Evolutionary conservation across 768 basidiomycete species (phyloP).

Genomic region (Termitomyces sp.): DNA sequence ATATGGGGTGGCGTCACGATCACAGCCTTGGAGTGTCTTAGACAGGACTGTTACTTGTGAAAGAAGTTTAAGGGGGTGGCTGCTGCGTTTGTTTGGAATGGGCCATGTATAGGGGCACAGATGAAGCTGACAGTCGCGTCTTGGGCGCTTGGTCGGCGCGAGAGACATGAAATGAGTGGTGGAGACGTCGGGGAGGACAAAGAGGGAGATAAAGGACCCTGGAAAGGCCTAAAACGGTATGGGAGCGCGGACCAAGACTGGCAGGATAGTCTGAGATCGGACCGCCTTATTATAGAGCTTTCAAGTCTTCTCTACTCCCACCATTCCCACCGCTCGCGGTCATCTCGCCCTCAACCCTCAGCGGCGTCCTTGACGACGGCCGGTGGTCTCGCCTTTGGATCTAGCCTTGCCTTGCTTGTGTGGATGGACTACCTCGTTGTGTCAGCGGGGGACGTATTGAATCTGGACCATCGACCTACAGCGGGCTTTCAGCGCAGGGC

Average conservation of each 20-base stretch:
- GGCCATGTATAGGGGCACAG: neutral
- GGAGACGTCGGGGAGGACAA: neutral
- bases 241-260: slow-evolving; percentile 1
- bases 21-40: neutral
- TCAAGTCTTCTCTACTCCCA: neutral
- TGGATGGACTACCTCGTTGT: slow-evolving; percentile 15
- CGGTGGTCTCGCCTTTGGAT: neutral
- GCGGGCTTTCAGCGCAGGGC: slow-evolving; percentile 9
- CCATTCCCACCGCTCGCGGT: neutral
- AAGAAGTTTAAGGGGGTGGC: slow-evolving; percentile 3
- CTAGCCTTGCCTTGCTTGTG: neutral
- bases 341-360: neutral
- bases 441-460: slow-evolving; percentile 11
- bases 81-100: neutral
- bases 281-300: slow-evolving; percentile 4
- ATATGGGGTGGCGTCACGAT: neutral
- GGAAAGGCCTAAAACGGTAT: neutral
- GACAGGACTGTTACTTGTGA: slow-evolving; percentile 6
- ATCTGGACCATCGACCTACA: slow-evolving; percentile 3
- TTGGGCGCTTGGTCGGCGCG: neutral
- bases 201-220: neutral
- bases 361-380: neutral
- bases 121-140: neutral
- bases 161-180: neutral
- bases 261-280: slow-evolving; percentile 10